phyloP scores from a whole-genome alignment of 306 rosid species.

The Pterocarpus macrocarpus region DNA sequence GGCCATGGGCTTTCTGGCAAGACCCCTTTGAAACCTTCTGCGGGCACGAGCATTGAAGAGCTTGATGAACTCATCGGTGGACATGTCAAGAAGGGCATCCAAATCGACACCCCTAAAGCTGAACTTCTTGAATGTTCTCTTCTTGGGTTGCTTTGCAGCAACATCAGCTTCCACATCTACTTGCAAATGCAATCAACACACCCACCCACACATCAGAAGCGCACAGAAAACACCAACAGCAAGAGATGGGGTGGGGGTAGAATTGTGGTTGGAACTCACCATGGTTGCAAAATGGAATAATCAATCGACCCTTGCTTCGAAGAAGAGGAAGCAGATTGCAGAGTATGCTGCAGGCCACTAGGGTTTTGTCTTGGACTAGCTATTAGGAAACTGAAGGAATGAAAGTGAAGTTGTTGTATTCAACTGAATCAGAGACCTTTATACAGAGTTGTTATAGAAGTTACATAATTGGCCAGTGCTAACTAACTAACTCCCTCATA shows the following conservation, averaged over 20 bases:
- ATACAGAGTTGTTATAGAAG: too few relatives aligned
- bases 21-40: constrained; percentile 94
- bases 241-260: not conserved
- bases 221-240: not conserved
- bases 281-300: not conserved
- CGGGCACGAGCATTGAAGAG: constrained; percentile 88
- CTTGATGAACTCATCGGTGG: constrained; percentile 87
- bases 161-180: constrained; percentile 80
- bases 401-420: too few relatives aligned
- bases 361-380: too few relatives aligned
- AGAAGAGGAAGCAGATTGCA: too few relatives aligned
- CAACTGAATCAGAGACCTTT: too few relatives aligned
- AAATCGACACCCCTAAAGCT: constrained; percentile 89
- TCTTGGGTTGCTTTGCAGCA: constrained; percentile 72
- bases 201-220: not conserved
- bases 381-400: too few relatives aligned
- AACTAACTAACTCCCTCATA: too few relatives aligned
- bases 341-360: too few relatives aligned
- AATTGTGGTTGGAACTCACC: not conserved
- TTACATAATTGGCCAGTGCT: too few relatives aligned
- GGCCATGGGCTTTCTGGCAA: constrained; percentile 96
- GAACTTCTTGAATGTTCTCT: constrained; percentile 94
- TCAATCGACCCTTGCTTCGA: too few relatives aligned
- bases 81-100: constrained; percentile 93
- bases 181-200: constrained; percentile 44